A percentile compares a stretch with the other conserved stretches of the same genome.
These are phyloP conservation scores for Phialophora verrucosa DNA, from an alignment of 2,329 filamentous ascomycete genomes.

Conservation along the genomic window DNA sequence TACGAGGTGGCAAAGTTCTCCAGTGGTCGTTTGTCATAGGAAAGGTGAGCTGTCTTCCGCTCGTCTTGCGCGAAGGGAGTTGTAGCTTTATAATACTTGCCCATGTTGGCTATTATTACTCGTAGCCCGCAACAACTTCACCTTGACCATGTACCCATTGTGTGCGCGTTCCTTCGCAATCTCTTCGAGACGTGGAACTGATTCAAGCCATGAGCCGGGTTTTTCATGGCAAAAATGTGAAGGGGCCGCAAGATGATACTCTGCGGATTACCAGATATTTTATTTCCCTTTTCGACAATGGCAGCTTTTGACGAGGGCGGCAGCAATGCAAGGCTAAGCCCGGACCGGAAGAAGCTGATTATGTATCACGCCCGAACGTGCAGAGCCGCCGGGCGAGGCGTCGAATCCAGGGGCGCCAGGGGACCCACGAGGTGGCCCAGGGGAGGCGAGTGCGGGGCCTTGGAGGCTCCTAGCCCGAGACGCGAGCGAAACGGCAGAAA, in stretches of 20 bases:
- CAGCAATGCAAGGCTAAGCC: constrained; percentile 4
- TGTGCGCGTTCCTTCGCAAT: neutral
- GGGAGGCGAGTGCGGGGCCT: neutral
- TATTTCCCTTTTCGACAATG: constrained; percentile 11
- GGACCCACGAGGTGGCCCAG: neutral
- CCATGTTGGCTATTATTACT: neutral
- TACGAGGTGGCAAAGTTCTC: neutral
- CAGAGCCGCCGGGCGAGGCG: constrained; percentile 3
- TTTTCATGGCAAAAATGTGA: neutral
- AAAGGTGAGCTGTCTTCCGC: neutral
- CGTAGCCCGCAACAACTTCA: neutral
- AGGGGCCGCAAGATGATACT: neutral
- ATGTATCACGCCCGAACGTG: constrained; percentile 11
- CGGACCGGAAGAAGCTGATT: constrained; percentile 20
- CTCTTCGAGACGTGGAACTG: neutral
- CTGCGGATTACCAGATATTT: constrained; percentile 17
- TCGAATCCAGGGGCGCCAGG: constrained; percentile 9
- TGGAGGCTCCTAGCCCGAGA: neutral
- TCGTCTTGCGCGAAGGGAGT: neutral
- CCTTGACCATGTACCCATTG: neutral
- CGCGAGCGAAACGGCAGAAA: constrained; percentile 12
- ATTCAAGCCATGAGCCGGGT: neutral
- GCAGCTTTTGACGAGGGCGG: constrained; percentile 17
- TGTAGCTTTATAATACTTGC: neutral
- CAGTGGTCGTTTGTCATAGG: neutral